Base-by-base conservation (phyloP, 495 filamentous ascomycete species). In the Rhypophila decipiens region DNA sequence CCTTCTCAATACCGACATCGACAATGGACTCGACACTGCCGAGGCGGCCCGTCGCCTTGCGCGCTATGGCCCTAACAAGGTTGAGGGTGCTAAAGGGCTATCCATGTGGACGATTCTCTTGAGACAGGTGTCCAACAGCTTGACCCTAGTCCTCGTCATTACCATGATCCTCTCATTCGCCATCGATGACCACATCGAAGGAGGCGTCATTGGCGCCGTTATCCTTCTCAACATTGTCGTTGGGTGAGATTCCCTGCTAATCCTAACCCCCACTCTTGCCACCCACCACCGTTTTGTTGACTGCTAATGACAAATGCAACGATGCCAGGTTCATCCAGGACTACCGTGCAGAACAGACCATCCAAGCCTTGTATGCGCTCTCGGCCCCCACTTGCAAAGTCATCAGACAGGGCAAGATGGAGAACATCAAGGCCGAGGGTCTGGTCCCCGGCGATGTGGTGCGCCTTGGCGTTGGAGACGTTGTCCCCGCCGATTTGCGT, bases 251-350 rank as follows among this genome's bases (percentile, higher is more conserved):
- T n/a, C n/a, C n/a, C n/a, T n/a, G n/a, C n/a, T n/a, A n/a, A n/a
- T n/a, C n/a, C n/a, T n/a, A n/a, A n/a, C n/a, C n/a, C n/a, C n/a
- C n/a, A n/a, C n/a, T n/a, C n/a, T n/a, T n/a, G n/a, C n/a, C n/a
- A n/a, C n/a, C n/a, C n/a, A n/a, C n/a, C n/a, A n/a, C n/a, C n/a
- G n/a, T n/a, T n/a, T n/a, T n/a, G n/a, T n/a, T n/a, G n/a, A n/a
- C n/a, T n/a, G n/a, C n/a, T n/a, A n/a, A n/a, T n/a, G n/a, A n/a
- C n/a, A n/a, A n/a, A n/a, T n/a, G n/a, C n/a, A n/a, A n/a, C n/a
- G n/a, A n/a, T n/a, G n/a, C n/a, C n/a, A n/a, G n/a, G n/a, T 91
- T 93, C 68, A 71, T 80, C 42, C 88, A 94, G 63, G 88, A 95
- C 59, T 90, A 83, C 59, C 77, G 79, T 45, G 88, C 88, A n/a